Conservation (phyloP, 345 rosid genomes). For the Lumnitzera littorea region DNA sequence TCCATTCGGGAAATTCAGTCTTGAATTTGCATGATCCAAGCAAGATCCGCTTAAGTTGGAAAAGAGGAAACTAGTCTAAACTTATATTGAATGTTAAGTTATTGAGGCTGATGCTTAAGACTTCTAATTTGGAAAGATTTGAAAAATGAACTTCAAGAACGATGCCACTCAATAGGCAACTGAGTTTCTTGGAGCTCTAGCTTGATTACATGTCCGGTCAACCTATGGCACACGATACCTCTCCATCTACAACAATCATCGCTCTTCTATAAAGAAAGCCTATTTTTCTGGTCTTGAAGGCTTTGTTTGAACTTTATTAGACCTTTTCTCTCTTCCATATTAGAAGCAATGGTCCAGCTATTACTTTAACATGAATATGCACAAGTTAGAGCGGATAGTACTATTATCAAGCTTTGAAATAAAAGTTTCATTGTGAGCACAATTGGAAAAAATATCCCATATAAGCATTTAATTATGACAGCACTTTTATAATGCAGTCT, state of each 20-base stretch:
- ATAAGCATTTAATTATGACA: no score
- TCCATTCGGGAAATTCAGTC: not conserved
- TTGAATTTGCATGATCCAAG: not conserved
- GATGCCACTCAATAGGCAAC: no score
- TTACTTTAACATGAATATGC: not conserved
- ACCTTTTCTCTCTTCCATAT: constrained; percentile 6
- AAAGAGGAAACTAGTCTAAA: not conserved
- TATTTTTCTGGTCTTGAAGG: not conserved
- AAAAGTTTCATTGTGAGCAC: no score
- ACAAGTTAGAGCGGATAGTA: not conserved
- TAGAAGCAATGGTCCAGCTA: constrained; percentile 2
- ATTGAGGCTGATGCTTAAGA: not conserved
- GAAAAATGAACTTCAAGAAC: constrained; percentile 1
- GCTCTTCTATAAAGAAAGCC: not conserved
- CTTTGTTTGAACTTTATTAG: not conserved
- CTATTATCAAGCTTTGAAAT: not conserved
- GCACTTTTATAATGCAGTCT: no score
- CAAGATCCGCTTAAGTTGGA: no score
- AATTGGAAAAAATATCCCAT: no score
- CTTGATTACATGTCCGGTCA: not conserved
- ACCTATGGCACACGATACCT: not conserved
- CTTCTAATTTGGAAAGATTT: not conserved
- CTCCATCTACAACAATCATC: constrained; percentile 6
- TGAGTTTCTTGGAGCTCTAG: not conserved
- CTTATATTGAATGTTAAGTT: not conserved